Conservation (phyloP, 179 eudicot genomes). For the Carnegiea gigantea region DNA sequence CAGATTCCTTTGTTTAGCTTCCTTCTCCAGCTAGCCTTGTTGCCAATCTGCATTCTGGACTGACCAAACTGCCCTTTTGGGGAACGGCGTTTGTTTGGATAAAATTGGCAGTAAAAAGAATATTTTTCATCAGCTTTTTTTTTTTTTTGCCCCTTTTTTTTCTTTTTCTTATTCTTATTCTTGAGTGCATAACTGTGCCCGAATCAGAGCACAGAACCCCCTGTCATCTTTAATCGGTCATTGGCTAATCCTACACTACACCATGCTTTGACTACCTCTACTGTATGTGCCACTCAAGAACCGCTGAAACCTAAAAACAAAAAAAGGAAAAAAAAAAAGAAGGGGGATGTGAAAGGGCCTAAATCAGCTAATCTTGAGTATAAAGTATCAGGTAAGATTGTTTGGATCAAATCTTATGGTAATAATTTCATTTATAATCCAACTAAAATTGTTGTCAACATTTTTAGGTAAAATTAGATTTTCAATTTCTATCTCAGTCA, state of each 20-base stretch:
- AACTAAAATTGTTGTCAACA: no score
- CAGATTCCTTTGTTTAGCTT: conserved; percentile 18
- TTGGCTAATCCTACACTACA: neutral
- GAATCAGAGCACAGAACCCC: neutral
- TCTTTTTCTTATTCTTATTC: neutral
- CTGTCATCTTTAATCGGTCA: neutral
- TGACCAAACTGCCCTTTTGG: conserved; percentile 25
- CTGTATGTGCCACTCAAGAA: no score
- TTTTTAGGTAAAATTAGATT: no score
- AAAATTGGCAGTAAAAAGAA: neutral
- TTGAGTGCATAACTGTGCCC: neutral
- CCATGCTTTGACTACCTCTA: conserved; percentile 18
- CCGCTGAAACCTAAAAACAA: no score
- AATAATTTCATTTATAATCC: no score
- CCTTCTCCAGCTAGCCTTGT: conserved; percentile 15
- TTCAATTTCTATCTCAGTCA: no score
- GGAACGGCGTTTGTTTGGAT: neutral
- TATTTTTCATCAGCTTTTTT: neutral
- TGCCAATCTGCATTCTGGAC: conserved; percentile 19
- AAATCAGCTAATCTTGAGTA: no score
- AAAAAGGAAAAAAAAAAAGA: no score
- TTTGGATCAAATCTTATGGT: no score
- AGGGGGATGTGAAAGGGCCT: no score
- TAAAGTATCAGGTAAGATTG: no score
- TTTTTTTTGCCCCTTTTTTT: neutral